These are phyloP conservation scores for Candida gorgasii DNA, from an alignment of 805 yeast genomes.

Conservation along the genomic window DNA sequence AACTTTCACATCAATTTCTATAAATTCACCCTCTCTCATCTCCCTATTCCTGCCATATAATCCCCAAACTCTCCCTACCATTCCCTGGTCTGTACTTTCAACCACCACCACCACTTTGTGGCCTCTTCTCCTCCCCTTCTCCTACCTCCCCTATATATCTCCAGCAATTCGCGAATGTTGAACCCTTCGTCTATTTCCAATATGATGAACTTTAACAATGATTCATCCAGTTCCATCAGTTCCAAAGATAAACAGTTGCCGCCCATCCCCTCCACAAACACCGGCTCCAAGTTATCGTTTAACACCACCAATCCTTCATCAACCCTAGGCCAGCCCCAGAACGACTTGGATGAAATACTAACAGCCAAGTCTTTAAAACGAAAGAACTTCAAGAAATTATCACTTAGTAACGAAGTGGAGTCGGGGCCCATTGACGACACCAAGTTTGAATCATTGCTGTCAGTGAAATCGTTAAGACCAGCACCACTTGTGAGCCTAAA, in stretches of 20 bases:
- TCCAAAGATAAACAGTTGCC: conserved; percentile 38
- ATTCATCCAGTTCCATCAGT: conserved; percentile 10
- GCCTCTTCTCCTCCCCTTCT: too few species aligned
- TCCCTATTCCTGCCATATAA: too few species aligned
- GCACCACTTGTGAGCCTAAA: conserved; percentile 28
- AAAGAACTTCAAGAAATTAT: conserved; percentile 41
- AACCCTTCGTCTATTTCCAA: neutral
- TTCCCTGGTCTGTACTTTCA: too few species aligned
- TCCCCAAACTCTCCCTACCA: too few species aligned
- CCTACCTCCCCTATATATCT: neutral
- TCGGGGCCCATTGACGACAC: conserved; percentile 1
- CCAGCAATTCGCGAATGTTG: neutral
- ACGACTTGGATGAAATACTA: conserved; percentile 26
- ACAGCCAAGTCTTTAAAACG: conserved; percentile 38
- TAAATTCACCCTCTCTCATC: too few species aligned
- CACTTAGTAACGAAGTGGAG: conserved; percentile 18
- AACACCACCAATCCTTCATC: neutral
- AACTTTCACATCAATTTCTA: too few species aligned
- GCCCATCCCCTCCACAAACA: conserved; percentile 30
- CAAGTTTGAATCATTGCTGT: conserved; percentile 10
- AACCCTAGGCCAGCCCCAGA: conserved; percentile 4
- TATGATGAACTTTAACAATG: conserved; percentile 12
- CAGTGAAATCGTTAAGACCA: conserved; percentile 25
- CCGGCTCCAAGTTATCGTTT: too few species aligned
- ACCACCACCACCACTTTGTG: too few species aligned